phyloP scores from a whole-genome alignment of 495 filamentous ascomycete genomes.

The Penicillium coffeae region DNA sequence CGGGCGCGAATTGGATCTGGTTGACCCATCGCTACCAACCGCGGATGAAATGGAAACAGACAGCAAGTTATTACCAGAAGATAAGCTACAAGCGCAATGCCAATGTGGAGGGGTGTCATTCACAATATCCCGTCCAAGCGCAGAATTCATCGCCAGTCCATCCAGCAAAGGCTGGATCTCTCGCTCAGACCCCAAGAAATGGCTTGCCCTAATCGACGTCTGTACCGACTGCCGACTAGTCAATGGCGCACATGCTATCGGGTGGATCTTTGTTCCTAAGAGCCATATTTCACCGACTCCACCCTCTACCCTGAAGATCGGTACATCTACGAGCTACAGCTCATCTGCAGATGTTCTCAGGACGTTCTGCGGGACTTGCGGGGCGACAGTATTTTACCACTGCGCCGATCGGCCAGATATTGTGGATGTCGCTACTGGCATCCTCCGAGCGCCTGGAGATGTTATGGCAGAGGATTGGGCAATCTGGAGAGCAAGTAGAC shows the following conservation, averaged over 20 bases:
- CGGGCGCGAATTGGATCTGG: constrained; percentile 16
- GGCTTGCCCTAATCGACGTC: constrained; percentile 37
- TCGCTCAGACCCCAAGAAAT: constrained; percentile 35
- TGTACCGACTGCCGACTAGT: constrained; percentile 51
- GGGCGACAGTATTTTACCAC: constrained; percentile 49
- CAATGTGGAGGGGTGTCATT: constrained; percentile 50
- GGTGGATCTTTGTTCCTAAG: constrained; percentile 41
- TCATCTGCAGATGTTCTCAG: constrained; percentile 43
- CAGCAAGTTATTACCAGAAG: too few species aligned
- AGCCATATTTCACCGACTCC: constrained; percentile 20
- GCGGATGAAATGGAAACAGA: not conserved
- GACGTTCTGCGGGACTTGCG: constrained; percentile 52
- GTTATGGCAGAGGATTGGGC: constrained; percentile 46
- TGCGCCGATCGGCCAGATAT: constrained; percentile 37
- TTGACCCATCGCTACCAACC: constrained; percentile 5
- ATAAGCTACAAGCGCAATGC: constrained; percentile 39
- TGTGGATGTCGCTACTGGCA: constrained; percentile 48
- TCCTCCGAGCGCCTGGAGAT: constrained; percentile 45
- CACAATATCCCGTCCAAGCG: constrained; percentile 29
- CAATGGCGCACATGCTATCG: constrained; percentile 40
- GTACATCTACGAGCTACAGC: constrained; percentile 42
- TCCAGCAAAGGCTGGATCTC: constrained; percentile 37
- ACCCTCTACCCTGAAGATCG: constrained; percentile 30
- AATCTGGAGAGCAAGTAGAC: constrained; percentile 28
- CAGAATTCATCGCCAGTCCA: constrained; percentile 25